These are phyloP conservation scores for Claviceps paspali DNA, from an alignment of 2,329 filamentous ascomycete genomes.

Conservation along the genomic window DNA sequence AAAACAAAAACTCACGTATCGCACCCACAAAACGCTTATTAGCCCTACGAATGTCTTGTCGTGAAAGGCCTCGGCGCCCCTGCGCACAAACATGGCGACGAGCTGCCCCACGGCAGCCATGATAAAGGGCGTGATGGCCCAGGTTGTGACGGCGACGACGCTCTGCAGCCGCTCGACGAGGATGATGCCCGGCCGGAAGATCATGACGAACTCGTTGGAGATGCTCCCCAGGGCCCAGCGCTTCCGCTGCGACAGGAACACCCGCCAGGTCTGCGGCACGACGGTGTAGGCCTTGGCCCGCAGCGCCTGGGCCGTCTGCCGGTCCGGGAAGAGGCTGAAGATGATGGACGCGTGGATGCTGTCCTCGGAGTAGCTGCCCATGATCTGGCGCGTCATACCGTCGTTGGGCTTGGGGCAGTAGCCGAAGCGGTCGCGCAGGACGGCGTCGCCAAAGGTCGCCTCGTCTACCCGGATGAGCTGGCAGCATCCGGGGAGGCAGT, in stretches of 20 bases:
- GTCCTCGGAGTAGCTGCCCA: conserved; percentile 33
- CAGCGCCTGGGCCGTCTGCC: conserved; percentile 30
- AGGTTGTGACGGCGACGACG: conserved; percentile 29
- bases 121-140: conserved; percentile 29
- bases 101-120: conserved; percentile 24
- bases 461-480: conserved; percentile 34
- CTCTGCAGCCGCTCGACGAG: conserved; percentile 29
- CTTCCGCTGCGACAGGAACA: conserved; percentile 33
- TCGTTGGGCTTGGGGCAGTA: conserved; percentile 34
- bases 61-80: conserved; percentile 17
- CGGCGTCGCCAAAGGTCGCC: conserved; percentile 30
- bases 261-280: conserved; percentile 27
- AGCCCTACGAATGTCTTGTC: conserved; percentile 22
- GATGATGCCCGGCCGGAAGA: conserved; percentile 26
- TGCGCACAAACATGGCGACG: conserved; percentile 18
- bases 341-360: conserved; percentile 34
- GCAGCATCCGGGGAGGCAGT: conserved; percentile 32
- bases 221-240: conserved; percentile 33
- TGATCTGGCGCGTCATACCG: conserved; percentile 31
- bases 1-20: conserved; percentile 30
- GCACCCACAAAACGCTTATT: conserved; percentile 21
- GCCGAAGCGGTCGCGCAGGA: conserved; percentile 30
- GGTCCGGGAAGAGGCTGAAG: conserved; percentile 28
- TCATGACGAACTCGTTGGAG: conserved; percentile 33
- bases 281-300: conserved; percentile 31